Percentiles rank a stretch among this genome's conserved stretches.
Evolutionary conservation across 192 early-diverging fungal genomes (phyloP).

Genomic region (Spizellomyces sp.): DNA sequence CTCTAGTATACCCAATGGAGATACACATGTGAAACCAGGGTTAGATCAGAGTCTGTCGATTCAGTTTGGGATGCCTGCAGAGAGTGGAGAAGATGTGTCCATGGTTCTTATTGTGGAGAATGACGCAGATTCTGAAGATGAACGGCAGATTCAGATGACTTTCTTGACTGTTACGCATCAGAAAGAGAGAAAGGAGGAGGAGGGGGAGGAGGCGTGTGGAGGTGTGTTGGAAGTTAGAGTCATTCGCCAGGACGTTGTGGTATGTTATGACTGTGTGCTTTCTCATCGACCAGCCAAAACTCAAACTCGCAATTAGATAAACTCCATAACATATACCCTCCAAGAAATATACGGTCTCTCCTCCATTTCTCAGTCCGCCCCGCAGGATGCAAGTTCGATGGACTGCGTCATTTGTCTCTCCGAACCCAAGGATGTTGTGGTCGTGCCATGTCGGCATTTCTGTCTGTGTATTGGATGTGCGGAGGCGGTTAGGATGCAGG

Average conservation of each 20-base stretch:
- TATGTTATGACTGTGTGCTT: not conserved
- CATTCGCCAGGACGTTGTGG: not conserved
- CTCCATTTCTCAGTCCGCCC: conserved; percentile 38
- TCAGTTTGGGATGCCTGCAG: too few species aligned
- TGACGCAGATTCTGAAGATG: too few species aligned
- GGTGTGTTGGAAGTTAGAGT: not conserved
- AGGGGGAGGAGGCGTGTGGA: not conserved
- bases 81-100: too few species aligned
- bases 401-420: conserved; percentile 82
- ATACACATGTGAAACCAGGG: too few species aligned
- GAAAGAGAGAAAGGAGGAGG: too few species aligned
- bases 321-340: conserved; percentile 42
- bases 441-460: conserved; percentile 81
- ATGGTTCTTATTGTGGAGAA: too few species aligned
- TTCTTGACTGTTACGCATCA: too few species aligned
- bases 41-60: too few species aligned
- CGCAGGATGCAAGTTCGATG: conserved; percentile 20
- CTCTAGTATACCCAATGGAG: too few species aligned
- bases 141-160: too few species aligned
- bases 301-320: conserved; percentile 27
- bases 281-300: too few species aligned
- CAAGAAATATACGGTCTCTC: conserved; percentile 66
- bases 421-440: conserved; percentile 69
- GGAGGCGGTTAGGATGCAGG: conserved; percentile 56
- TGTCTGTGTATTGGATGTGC: conserved; percentile 79